phyloP scores from a whole-genome alignment of 257 asterid species.

The Solanum arcanum region DNA sequence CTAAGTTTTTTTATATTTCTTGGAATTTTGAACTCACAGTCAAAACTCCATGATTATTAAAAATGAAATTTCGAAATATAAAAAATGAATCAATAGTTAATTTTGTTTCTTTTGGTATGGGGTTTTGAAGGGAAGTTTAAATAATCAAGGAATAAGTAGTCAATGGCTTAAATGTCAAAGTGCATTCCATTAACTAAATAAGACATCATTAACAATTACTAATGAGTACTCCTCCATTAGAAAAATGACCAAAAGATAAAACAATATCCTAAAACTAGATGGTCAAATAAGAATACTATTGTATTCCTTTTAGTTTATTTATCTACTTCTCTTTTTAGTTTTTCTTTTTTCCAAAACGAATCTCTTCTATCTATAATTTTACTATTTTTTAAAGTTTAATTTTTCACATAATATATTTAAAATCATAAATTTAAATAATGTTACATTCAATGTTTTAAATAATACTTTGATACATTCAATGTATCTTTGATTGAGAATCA shows the following conservation, averaged over 20 bases:
- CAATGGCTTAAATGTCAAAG: not conserved
- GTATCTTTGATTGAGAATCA: too few relatives aligned
- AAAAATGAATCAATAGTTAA: not conserved
- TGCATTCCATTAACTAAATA: not conserved
- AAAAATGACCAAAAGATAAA: not conserved
- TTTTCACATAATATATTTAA: not conserved
- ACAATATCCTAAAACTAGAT: not conserved
- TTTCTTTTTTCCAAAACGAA: not conserved
- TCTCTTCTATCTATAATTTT: accelerated
- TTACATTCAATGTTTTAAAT: not conserved
- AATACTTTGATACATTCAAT: not conserved
- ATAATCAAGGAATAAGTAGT: not conserved
- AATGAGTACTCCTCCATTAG: not conserved
- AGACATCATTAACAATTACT: not conserved
- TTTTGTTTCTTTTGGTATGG: not conserved
- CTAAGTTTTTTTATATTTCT: not conserved
- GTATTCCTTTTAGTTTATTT: not conserved
- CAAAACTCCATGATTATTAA: not conserved
- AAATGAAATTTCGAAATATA: not conserved
- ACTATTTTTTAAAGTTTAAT: accelerated
- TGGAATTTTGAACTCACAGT: not conserved
- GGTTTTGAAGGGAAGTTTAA: not conserved
- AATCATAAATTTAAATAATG: accelerated
- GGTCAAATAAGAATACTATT: not conserved
- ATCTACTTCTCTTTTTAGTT: not conserved